Evolutionary conservation across 441 rosid species (phyloP).

Genomic region (Eruca vesicaria): DNA sequence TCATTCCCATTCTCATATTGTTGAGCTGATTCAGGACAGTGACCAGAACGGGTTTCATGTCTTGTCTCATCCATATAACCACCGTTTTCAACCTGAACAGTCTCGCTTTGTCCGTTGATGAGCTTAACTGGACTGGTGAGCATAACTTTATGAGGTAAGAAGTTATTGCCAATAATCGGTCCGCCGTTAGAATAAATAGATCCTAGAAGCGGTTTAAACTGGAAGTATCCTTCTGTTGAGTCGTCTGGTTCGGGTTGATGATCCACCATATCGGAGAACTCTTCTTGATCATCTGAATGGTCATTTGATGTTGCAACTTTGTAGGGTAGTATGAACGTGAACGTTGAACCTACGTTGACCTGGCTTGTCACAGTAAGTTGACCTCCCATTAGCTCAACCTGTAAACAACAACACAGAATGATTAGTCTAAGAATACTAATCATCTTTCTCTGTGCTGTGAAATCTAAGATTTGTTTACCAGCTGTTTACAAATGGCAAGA

Average conservation of each 20-base stretch:
- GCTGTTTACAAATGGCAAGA: conserved; percentile 94
- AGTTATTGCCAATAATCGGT: conserved; percentile 44
- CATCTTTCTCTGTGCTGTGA: not conserved
- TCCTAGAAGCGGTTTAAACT: conserved; percentile 73
- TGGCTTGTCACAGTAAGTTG: conserved; percentile 78
- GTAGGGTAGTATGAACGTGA: conserved; percentile 85
- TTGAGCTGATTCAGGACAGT: conserved; percentile 35
- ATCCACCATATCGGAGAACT: conserved; percentile 64
- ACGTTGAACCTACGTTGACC: conserved; percentile 78
- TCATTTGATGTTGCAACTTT: conserved; percentile 58
- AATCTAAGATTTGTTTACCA: conserved; percentile 43
- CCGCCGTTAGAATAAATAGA: conserved; percentile 72
- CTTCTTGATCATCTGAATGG: conserved; percentile 57
- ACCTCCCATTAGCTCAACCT: conserved; percentile 98
- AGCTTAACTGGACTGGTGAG: conserved; percentile 35
- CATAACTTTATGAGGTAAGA: conserved; percentile 41
- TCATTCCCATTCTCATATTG: conserved; percentile 34
- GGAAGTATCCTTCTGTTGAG: conserved; percentile 68
- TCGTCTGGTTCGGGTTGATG: conserved; percentile 59
- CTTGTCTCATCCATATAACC: conserved; percentile 59
- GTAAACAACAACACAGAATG: conserved; percentile 1
- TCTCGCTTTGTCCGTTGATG: conserved; percentile 47
- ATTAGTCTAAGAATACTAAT: not conserved
- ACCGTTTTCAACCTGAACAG: conserved; percentile 46
- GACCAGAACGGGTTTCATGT: conserved; percentile 46